A percentile compares a stretch with the other conserved stretches of the same genome.
phyloP scores from a whole-genome alignment of 192 early-diverging fungal genomes.

The Lunasporangiospora selenospora region DNA sequence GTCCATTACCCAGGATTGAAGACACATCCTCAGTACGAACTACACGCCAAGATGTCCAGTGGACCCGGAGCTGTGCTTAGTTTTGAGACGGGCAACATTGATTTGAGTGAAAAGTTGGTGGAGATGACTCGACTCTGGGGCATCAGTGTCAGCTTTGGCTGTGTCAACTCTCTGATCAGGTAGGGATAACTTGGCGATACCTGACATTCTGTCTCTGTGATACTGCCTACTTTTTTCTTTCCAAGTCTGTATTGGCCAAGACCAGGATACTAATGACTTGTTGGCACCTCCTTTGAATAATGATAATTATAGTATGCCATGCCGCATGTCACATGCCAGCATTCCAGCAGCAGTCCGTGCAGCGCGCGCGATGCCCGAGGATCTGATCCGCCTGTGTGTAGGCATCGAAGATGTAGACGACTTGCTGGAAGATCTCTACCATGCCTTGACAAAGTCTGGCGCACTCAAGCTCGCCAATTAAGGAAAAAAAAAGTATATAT shows the following conservation, averaged over 20 bases:
- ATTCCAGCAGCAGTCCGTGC: constrained; percentile 91
- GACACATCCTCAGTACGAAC: constrained; percentile 83
- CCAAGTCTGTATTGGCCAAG: background rate
- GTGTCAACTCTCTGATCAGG: constrained; percentile 97
- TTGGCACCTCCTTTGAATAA: too few relatives aligned
- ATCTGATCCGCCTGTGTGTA: constrained; percentile 94
- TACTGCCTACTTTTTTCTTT: too few relatives aligned
- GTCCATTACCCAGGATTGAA: constrained; percentile 91
- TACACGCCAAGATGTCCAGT: constrained; percentile 78
- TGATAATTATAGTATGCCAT: constrained; percentile 80
- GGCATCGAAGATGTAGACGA: constrained; percentile 97
- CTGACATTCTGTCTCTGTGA: too few relatives aligned
- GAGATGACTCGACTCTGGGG: constrained; percentile 86
- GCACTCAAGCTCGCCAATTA: constrained; percentile 48
- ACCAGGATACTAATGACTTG: too few relatives aligned
- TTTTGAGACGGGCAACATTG: constrained; percentile 91
- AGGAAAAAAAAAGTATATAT: background rate
- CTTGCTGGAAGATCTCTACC: constrained; percentile 85
- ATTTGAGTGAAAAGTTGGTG: constrained; percentile 78
- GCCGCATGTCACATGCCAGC: constrained; percentile 96
- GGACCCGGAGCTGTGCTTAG: constrained; percentile 95
- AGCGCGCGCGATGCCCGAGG: constrained; percentile 92
- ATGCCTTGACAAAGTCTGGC: constrained; percentile 72
- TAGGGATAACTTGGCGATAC: too few relatives aligned
- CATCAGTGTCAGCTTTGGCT: constrained; percentile 98